Conservation (phyloP, 2,329 filamentous ascomycete species). For the Aspergillus vadensis region DNA sequence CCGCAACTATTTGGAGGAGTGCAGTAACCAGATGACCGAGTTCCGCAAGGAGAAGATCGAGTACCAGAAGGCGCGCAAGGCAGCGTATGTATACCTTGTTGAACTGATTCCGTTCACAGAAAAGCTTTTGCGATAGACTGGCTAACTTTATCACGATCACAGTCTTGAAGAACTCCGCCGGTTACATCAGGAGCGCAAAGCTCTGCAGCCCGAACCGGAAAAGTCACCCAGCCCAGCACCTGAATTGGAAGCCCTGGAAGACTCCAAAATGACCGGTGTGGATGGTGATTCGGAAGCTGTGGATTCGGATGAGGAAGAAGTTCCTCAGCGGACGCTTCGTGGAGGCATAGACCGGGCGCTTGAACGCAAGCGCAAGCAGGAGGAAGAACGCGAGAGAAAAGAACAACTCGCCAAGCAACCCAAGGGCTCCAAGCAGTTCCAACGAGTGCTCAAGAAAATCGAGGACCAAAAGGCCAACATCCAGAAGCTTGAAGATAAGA, state of each 20-base stretch:
- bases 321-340: slow-evolving; percentile 59
- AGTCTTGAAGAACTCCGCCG: slow-evolving; percentile 49
- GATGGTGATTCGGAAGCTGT: slow-evolving; percentile 66
- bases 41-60: slow-evolving; percentile 96
- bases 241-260: slow-evolving; percentile 43
- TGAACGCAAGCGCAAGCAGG: slow-evolving; percentile 76
- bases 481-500: slow-evolving; percentile 79
- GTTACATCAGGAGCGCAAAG: slow-evolving; percentile 51
- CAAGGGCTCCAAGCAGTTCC: slow-evolving; percentile 84
- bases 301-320: slow-evolving; percentile 71
- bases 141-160: not conserved
- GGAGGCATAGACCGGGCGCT: slow-evolving; percentile 68
- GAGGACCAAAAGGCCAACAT: slow-evolving; percentile 82
- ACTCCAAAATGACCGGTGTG: slow-evolving; percentile 41
- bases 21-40: slow-evolving; percentile 89
- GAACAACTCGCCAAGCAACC: slow-evolving; percentile 66
- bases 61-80: slow-evolving; percentile 75
- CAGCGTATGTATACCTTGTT: slow-evolving; percentile 50
- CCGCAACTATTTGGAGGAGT: slow-evolving; percentile 86
- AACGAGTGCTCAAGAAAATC: slow-evolving; percentile 84
- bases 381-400: slow-evolving; percentile 69
- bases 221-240: slow-evolving; percentile 47
- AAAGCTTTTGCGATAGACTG: not conserved
- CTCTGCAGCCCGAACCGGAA: slow-evolving; percentile 49
- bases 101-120: too few relatives aligned